phyloP scores from a whole-genome alignment of 768 basidiomycete species.

The Suillus brevipes region DNA sequence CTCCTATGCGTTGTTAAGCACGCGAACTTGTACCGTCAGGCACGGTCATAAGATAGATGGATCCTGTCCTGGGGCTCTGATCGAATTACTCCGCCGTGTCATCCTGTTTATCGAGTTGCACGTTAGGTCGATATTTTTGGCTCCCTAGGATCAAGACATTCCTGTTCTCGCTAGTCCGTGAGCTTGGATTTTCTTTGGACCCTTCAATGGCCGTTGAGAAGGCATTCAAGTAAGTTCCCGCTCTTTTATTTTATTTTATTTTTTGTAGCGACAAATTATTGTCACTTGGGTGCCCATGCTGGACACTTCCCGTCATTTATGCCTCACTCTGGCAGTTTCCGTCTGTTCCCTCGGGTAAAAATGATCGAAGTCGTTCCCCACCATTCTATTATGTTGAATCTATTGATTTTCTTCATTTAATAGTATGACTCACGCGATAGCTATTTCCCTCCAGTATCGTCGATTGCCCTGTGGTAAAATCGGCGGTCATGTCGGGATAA shows the following conservation, averaged over 20 bases:
- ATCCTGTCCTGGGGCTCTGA: conserved; percentile 8
- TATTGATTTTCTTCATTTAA: conserved; percentile 13
- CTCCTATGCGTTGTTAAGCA: not conserved
- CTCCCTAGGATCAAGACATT: conserved; percentile 59
- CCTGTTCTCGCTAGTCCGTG: conserved; percentile 55
- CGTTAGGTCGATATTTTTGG: conserved; percentile 22
- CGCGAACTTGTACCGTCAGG: not conserved
- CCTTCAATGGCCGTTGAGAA: conserved; percentile 58
- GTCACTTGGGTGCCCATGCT: not conserved
- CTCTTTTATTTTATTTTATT: not conserved
- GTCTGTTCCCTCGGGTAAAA: conserved; percentile 16
- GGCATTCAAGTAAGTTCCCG: conserved; percentile 53
- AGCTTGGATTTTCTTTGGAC: conserved; percentile 55
- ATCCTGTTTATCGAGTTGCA: not conserved
- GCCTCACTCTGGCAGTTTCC: conserved; percentile 16
- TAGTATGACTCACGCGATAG: conserved; percentile 19
- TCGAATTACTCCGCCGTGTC: conserved; percentile 6
- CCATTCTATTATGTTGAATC: conserved; percentile 18
- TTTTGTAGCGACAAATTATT: not conserved
- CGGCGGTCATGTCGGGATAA: conserved; percentile 52
- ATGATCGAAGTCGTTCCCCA: conserved; percentile 11
- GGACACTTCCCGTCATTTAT: not conserved
- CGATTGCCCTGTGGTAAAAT: conserved; percentile 58
- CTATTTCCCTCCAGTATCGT: conserved; percentile 41
- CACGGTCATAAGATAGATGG: conserved; percentile 5